Conservation (phyloP, 306 rosid species). For the Gillenia trifoliata region DNA sequence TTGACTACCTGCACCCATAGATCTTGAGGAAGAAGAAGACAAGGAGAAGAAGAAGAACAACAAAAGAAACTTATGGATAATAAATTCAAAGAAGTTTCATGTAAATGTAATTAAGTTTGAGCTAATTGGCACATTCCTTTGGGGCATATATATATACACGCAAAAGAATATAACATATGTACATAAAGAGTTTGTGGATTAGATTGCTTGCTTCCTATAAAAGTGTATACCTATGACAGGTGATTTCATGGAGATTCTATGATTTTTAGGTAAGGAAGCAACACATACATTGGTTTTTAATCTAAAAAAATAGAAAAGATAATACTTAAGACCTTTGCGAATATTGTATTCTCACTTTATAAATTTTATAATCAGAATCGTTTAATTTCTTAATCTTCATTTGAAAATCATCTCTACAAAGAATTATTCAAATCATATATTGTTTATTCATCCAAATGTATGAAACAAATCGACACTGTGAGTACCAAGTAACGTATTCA, state of each 20-base stretch:
- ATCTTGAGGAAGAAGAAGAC: conserved; percentile 14
- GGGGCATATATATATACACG: not conserved
- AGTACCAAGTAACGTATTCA: too few species aligned
- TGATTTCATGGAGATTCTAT: conserved; percentile 1
- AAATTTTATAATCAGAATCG: not conserved
- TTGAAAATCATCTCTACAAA: not conserved
- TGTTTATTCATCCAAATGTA: not conserved
- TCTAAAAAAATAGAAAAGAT: not conserved
- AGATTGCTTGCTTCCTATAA: conserved; percentile 11
- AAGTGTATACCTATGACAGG: not conserved
- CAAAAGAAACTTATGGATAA: conserved; percentile 10
- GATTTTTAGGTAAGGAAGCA: not conserved
- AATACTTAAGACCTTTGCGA: not conserved
- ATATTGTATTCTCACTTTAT: not conserved
- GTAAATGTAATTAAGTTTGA: not conserved
- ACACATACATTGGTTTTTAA: not conserved
- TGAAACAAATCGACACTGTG: too few species aligned
- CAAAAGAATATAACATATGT: not conserved
- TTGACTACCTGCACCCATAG: conserved; percentile 17
- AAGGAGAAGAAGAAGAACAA: too few species aligned
- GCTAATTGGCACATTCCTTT: not conserved
- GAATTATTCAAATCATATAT: not conserved
- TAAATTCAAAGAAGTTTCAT: not conserved
- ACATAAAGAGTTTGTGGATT: conserved; percentile 10
- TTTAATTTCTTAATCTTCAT: not conserved